Evolutionary conservation across 805 yeast genomes (phyloP).

Genomic region (Yarrowia phangngaensis): DNA sequence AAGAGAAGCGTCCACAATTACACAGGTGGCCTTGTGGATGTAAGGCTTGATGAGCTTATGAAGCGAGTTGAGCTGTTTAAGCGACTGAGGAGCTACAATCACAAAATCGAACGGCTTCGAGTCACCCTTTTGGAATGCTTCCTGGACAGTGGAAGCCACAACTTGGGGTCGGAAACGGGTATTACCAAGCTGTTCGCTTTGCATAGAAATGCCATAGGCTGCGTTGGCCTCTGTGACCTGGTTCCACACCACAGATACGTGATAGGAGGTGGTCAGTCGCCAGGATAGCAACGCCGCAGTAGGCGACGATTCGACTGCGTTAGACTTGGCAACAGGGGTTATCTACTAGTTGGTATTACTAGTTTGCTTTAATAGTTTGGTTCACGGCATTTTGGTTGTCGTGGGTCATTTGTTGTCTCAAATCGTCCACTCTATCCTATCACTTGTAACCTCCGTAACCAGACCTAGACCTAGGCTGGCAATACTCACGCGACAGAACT

Average conservation of each 20-base stretch:
- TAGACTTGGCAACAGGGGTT: no score
- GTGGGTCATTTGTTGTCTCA: no score
- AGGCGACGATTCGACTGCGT: slow-evolving; percentile 32
- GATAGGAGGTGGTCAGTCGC: slow-evolving; percentile 31
- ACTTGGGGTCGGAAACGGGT: slow-evolving; percentile 29
- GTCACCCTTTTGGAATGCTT: slow-evolving; percentile 13
- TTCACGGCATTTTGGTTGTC: no score
- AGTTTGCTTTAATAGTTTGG: no score
- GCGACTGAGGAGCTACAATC: slow-evolving; percentile 23
- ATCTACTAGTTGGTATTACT: no score
- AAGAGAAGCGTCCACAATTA: slow-evolving; percentile 30
- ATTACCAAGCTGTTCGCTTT: slow-evolving; percentile 30
- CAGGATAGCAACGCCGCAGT: slow-evolving; percentile 32
- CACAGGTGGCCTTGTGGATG: slow-evolving; percentile 29
- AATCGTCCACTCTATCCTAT: no score
- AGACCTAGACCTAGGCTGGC: no score
- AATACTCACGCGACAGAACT: slow-evolving; percentile 26
- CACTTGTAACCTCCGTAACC: no score
- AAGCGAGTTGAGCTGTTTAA: slow-evolving; percentile 27
- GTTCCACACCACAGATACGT: slow-evolving; percentile 32
- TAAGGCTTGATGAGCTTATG: slow-evolving; percentile 26
- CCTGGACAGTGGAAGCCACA: slow-evolving; percentile 24
- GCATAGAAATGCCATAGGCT: slow-evolving; percentile 27
- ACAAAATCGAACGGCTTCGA: slow-evolving; percentile 27
- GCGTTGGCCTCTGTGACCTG: slow-evolving; percentile 27